Evolutionary conservation across 1,284 basidiomycete species (phyloP).

Genomic region (Cutaneotrichosporon cavernicola): DNA sequence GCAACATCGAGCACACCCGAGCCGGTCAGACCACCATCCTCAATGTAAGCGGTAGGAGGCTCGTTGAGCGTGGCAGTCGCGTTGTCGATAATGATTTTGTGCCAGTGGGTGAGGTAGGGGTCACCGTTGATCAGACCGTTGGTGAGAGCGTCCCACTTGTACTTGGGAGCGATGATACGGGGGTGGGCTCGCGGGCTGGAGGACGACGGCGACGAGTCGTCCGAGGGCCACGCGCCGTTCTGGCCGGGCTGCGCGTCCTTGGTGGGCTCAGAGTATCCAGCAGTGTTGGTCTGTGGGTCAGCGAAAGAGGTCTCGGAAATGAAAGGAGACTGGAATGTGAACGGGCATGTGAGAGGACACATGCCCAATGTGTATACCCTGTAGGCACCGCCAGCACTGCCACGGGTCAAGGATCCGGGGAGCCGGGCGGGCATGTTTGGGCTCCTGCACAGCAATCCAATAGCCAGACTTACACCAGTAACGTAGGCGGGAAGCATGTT

Average conservation of each 20-base stretch:
- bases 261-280: conserved; percentile 73
- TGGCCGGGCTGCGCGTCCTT: conserved; percentile 59
- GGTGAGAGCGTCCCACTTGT: conserved; percentile 84
- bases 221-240: conserved; percentile 68
- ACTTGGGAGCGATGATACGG: conserved; percentile 82
- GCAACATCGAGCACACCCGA: conserved; percentile 93
- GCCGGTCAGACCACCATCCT: conserved; percentile 65
- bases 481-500: conserved; percentile 82
- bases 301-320: background rate
- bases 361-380: background rate
- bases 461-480: conserved; percentile 65
- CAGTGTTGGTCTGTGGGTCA: conserved; percentile 68
- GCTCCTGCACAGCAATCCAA: conserved; percentile 20
- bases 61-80: conserved; percentile 68
- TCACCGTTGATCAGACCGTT: conserved; percentile 71
- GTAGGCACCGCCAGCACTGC: background rate
- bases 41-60: conserved; percentile 67
- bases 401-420: background rate
- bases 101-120: conserved; percentile 86
- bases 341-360: background rate
- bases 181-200: conserved; percentile 72
- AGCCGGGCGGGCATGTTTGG: background rate
- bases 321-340: background rate
- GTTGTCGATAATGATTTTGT: conserved; percentile 87
- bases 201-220: conserved; percentile 66